Conservation (phyloP, 352 stramenopile genomes). For the Phytopythium chamaehyphon region DNA sequence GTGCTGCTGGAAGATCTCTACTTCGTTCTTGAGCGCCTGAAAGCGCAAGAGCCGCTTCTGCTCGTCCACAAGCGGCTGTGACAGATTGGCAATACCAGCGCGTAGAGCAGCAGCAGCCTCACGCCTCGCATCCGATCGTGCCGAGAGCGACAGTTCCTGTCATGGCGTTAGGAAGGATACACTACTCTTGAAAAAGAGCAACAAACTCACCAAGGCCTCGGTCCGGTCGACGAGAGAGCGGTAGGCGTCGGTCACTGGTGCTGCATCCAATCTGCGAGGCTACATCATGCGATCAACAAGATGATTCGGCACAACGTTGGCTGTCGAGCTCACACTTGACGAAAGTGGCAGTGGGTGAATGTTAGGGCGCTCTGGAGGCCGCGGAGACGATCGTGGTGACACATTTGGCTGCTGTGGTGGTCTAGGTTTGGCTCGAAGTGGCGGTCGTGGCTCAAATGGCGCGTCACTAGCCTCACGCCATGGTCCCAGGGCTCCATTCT, state of each 20-base stretch:
- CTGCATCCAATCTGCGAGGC: slow-evolving; percentile 21
- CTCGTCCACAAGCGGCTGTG: slow-evolving; percentile 36
- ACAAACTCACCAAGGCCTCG: slow-evolving; percentile 32
- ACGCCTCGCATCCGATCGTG: slow-evolving; percentile 26
- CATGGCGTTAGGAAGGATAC: background rate
- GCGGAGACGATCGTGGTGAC: background rate
- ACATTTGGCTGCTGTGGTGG: background rate
- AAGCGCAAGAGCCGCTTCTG: slow-evolving; percentile 61
- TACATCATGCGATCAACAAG: background rate
- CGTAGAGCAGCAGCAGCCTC: slow-evolving; percentile 36
- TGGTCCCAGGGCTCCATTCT: background rate
- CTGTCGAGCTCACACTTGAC: too few relatives aligned
- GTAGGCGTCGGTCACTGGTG: slow-evolving; percentile 44
- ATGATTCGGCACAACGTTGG: too few relatives aligned
- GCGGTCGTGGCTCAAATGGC: background rate
- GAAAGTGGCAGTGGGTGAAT: too few relatives aligned
- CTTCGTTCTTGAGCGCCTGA: slow-evolving; percentile 69
- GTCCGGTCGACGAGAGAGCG: slow-evolving; percentile 45
- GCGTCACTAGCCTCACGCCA: background rate
- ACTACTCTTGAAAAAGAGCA: background rate
- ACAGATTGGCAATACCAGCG: slow-evolving; percentile 60
- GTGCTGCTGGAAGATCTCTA: slow-evolving; percentile 78
- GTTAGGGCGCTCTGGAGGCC: background rate
- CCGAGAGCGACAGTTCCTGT: slow-evolving; percentile 23
- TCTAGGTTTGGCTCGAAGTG: background rate